Evolutionary conservation across 352 stramenopile species (phyloP).

Genomic region (Phytophthora brassicae): DNA sequence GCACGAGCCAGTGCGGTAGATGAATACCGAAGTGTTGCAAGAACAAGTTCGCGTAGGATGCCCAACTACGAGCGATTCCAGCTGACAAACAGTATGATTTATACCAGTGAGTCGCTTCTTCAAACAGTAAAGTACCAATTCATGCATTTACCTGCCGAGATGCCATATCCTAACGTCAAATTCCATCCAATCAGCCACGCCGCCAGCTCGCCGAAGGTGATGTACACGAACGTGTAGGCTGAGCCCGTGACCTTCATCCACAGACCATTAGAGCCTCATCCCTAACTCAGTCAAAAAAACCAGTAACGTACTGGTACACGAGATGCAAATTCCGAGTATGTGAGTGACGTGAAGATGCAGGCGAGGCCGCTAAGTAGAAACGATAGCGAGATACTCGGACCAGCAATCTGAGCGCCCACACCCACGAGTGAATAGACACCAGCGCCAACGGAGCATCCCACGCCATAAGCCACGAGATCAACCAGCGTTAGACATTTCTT

Average conservation of each 20-base stretch:
- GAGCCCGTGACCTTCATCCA: slow-evolving; percentile 76
- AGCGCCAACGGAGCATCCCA: slow-evolving; percentile 90
- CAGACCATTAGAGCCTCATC: slow-evolving; percentile 8
- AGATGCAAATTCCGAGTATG: slow-evolving; percentile 90
- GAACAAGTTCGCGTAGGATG: slow-evolving; percentile 84
- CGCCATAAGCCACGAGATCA: slow-evolving; percentile 88
- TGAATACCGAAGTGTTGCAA: slow-evolving; percentile 69
- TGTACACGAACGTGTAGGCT: slow-evolving; percentile 90
- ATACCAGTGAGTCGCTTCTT: not conserved
- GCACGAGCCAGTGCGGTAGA: slow-evolving; percentile 69
- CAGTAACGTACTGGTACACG: slow-evolving; percentile 66
- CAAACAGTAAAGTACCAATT: not conserved
- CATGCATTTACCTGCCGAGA: slow-evolving; percentile 66
- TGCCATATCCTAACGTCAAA: slow-evolving; percentile 92
- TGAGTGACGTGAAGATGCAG: slow-evolving; percentile 91
- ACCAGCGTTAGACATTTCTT: slow-evolving; percentile 69
- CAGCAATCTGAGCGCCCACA: slow-evolving; percentile 82
- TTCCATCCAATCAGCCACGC: slow-evolving; percentile 94
- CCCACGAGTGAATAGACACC: slow-evolving; percentile 93
- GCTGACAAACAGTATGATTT: no score
- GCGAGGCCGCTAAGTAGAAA: slow-evolving; percentile 88
- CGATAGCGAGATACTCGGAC: slow-evolving; percentile 87
- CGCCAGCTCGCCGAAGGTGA: slow-evolving; percentile 84
- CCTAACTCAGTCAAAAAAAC: not conserved
- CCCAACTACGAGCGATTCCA: slow-evolving; percentile 91